Base-by-base conservation (phyloP, 179 eudicot genomes). In the Corrigiola litoralis region DNA sequence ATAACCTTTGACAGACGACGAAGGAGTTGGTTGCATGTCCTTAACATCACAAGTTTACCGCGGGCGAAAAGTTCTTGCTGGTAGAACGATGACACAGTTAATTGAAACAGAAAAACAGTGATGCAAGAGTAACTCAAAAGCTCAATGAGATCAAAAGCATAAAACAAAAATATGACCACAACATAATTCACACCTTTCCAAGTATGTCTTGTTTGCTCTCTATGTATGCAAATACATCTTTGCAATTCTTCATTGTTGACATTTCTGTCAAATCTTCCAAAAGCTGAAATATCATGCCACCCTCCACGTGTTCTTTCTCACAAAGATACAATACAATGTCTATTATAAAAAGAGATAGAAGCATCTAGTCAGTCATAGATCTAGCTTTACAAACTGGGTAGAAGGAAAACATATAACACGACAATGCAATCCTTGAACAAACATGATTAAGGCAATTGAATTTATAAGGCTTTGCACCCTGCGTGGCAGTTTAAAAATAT, bases 21-120 rank as follows among this genome's bases (percentile, higher is more conserved):
- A 71, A 95, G 97, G 47, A 95, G 90, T 76, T 95, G 99, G 81
- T 95, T 95, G 82, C 99, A 95, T 59, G 99, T 95, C 75, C 99
- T 83, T 77, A 95, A 68, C 99, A 95, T 95, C 76, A 91, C 97
- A 78, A 95, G 96, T 72, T 95, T 95, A 68, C 99, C 99, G 33
- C 99, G 86, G 23, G 97, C 95, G 54, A 91, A 95, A 57, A 95
- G 80, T 77, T 95, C 99, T 75, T 95, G 89, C 99, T 91, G 75
- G 38, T 38, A 54, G 69, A 52, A 31, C 68, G 67, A 67, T 20
- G 74, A 72, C 31, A 46, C 29, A 48, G 11, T 58, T 32, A 46
- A 66, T 20, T 42, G 21, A 59, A 14, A 33, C 56, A 72, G 37
- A 49, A 44, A 52, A 72, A 47, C 41, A 71, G 42, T 25, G 38